A percentile compares a stretch with the other conserved stretches of the same genome.
phyloP scores from a whole-genome alignment of 306 rosid genomes.

The Lathyrus sativus region DNA sequence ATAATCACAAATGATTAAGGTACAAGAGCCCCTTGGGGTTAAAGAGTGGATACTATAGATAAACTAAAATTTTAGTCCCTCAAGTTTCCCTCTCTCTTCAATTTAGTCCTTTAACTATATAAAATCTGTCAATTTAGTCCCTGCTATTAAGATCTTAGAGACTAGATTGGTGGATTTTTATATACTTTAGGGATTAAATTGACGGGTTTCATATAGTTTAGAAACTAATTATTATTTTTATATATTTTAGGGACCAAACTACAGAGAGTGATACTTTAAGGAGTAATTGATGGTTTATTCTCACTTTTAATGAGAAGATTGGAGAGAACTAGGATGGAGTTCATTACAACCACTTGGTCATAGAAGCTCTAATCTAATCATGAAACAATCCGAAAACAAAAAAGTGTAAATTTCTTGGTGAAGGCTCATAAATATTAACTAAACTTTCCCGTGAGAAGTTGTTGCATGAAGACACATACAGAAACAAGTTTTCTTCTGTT shows the following conservation, averaged over 20 bases:
- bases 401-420: not conserved
- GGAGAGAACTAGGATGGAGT: not conserved
- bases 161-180: too few species aligned
- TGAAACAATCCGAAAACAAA: conserved; percentile 2
- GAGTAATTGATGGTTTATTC: too few species aligned
- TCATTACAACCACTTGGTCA: not conserved
- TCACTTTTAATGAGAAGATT: conserved; percentile 4
- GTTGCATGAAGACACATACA: conserved; percentile 20
- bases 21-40: not conserved
- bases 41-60: not conserved
- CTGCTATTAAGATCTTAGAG: too few species aligned
- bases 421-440: not conserved
- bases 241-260: not conserved
- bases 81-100: not conserved
- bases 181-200: too few species aligned
- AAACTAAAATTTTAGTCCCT: not conserved
- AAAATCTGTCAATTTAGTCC: too few species aligned
- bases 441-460: conserved; percentile 10
- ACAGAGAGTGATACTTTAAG: not conserved
- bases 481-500: conserved; percentile 26
- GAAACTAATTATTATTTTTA: too few species aligned
- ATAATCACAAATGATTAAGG: not conserved
- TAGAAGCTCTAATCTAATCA: conserved; percentile 17
- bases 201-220: too few species aligned
- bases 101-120: too few species aligned